These are phyloP conservation scores for Plectranthus barbatus DNA, from an alignment of 257 asterid species.

Conservation along the genomic window DNA sequence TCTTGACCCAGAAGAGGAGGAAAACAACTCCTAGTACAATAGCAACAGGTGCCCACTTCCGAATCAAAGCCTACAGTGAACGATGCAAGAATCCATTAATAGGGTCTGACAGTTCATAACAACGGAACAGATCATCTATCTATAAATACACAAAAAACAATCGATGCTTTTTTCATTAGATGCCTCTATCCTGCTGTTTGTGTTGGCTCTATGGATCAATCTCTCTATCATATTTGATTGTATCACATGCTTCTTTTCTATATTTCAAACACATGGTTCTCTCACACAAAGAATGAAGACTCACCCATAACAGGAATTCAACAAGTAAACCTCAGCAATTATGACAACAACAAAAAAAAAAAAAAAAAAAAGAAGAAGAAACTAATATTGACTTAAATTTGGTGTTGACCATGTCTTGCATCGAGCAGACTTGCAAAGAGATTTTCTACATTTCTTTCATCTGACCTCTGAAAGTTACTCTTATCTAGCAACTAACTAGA, in stretches of 20 bases:
- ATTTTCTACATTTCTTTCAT: no score
- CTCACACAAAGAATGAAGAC: neutral
- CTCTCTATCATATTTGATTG: neutral
- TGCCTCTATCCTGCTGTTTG: neutral
- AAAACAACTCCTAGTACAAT: constrained; percentile 78
- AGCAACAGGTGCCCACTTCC: constrained; percentile 92
- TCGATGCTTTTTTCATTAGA: no score
- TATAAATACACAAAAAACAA: neutral
- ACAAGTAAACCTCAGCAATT: neutral
- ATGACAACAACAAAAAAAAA: neutral
- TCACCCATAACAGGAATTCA: neutral
- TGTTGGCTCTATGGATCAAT: neutral
- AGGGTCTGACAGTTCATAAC: neutral
- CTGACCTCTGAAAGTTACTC: neutral
- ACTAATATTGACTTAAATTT: no score
- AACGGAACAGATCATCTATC: neutral
- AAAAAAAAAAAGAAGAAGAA: no score
- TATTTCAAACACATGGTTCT: neutral
- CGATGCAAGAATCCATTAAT: neutral
- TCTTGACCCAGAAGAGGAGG: constrained; percentile 73
- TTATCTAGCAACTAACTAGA: neutral
- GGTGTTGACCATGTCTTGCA: no score
- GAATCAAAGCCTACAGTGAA: constrained; percentile 71
- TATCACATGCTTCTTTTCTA: neutral
- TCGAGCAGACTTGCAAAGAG: neutral